Evolutionary conservation across 352 stramenopile species (phyloP).

Genomic region (Globisporangium apiculatum): DNA sequence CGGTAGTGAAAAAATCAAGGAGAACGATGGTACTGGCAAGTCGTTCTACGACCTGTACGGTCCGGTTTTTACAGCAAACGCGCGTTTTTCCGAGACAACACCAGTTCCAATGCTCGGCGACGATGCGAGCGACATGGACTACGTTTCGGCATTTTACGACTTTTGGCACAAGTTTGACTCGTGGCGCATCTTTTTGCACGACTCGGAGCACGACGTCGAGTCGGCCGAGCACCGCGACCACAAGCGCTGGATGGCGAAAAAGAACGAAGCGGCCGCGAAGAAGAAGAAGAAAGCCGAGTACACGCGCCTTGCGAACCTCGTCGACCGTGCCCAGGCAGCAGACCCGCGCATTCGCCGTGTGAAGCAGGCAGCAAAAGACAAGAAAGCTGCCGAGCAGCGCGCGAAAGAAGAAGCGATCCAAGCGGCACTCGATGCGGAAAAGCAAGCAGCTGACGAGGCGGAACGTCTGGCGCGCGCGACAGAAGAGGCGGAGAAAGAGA

Average conservation of each 20-base stretch:
- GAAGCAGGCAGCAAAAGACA: slow-evolving; percentile 82
- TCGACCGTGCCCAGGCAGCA: slow-evolving; percentile 66
- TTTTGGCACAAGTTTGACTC: slow-evolving; percentile 89
- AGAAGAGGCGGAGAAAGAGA: slow-evolving; percentile 64
- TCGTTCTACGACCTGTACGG: slow-evolving; percentile 85
- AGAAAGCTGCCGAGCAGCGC: slow-evolving; percentile 63
- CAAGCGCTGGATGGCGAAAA: slow-evolving; percentile 87
- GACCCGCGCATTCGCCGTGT: slow-evolving; percentile 76
- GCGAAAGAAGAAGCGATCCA: slow-evolving; percentile 74
- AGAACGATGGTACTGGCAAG: slow-evolving; percentile 72
- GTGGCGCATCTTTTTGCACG: slow-evolving; percentile 80
- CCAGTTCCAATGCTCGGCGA: slow-evolving; percentile 65
- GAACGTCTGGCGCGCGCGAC: slow-evolving; percentile 35
- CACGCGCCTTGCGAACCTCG: slow-evolving; percentile 65
- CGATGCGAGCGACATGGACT: slow-evolving; percentile 51
- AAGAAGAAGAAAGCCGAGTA: slow-evolving; percentile 90
- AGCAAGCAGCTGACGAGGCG: slow-evolving; percentile 48
- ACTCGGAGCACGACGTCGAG: slow-evolving; percentile 82
- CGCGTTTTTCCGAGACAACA: slow-evolving; percentile 76
- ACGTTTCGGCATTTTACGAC: slow-evolving; percentile 82
- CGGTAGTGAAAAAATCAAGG: slow-evolving; percentile 68
- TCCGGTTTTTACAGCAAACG: slow-evolving; percentile 69
- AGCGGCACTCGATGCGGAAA: slow-evolving; percentile 59
- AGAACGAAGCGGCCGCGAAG: slow-evolving; percentile 79
- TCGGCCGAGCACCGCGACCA: slow-evolving; percentile 79